These are phyloP conservation scores for Cylindrotheca closterium DNA, from an alignment of 108 stramenopile genomes.

Conservation along the genomic window DNA sequence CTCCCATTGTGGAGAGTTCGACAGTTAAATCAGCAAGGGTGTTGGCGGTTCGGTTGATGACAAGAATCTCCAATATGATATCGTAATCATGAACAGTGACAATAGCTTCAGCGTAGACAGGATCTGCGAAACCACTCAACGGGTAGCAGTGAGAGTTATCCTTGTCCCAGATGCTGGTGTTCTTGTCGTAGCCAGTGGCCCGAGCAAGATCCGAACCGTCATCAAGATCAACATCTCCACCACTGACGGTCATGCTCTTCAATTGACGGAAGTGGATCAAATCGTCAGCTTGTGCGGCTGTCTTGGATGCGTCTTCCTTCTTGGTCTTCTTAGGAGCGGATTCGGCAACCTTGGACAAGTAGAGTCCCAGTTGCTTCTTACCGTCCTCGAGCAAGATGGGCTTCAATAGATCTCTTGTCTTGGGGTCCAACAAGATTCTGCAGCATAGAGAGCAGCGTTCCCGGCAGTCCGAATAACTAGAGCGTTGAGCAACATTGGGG, in stretches of 20 bases:
- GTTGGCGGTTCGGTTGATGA: slow-evolving; percentile 97
- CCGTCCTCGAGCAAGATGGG: slow-evolving; percentile 75
- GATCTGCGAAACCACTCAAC: slow-evolving; percentile 97
- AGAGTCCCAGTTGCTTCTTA: slow-evolving; percentile 72
- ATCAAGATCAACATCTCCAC: slow-evolving; percentile 95
- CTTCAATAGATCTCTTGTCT: slow-evolving; percentile 69
- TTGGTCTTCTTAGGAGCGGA: slow-evolving; percentile 38
- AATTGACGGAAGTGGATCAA: slow-evolving; percentile 99
- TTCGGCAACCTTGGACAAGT: slow-evolving; percentile 62
- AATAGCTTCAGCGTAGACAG: slow-evolving; percentile 97
- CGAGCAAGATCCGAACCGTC: slow-evolving; percentile 96
- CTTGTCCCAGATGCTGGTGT: slow-evolving; percentile 32
- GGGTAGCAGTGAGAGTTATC: slow-evolving; percentile 94
- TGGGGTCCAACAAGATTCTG: slow-evolving; percentile 88
- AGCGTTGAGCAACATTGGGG: slow-evolving; percentile 71
- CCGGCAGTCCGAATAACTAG: slow-evolving; percentile 81
- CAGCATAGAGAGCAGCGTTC: slow-evolving; percentile 90
- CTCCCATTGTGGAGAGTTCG: slow-evolving; percentile 98
- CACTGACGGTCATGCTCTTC: slow-evolving; percentile 75
- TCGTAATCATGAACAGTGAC: slow-evolving; percentile 99
- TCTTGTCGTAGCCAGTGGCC: slow-evolving; percentile 86
- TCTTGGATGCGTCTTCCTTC: slow-evolving; percentile 38
- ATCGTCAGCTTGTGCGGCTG: slow-evolving; percentile 89
- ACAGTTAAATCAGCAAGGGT: slow-evolving; percentile 96
- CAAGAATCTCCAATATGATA: slow-evolving; percentile 95